Percentiles rank a stretch among this genome's conserved stretches.
phyloP scores from a whole-genome alignment of 441 rosid species.

The Oxalis stricta region DNA sequence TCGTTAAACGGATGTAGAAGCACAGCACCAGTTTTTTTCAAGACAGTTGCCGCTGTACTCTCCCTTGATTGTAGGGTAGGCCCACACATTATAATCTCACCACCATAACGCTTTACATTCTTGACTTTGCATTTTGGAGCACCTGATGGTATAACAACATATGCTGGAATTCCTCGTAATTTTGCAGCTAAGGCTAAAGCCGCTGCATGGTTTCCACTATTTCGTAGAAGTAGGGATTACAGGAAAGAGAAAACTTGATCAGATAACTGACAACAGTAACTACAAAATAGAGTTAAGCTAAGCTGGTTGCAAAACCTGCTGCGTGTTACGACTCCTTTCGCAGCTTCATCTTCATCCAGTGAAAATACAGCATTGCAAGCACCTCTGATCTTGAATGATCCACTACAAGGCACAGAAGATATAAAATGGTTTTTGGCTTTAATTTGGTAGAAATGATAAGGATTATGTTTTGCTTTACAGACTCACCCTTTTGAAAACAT shows the following conservation, averaged over 20 bases:
- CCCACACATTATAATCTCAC: slow-evolving; percentile 64
- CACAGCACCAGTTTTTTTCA: slow-evolving; percentile 64
- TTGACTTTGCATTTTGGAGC: slow-evolving; percentile 86
- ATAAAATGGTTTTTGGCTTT: slow-evolving; percentile 1
- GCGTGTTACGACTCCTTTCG: slow-evolving; percentile 68
- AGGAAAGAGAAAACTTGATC: slow-evolving; percentile 6
- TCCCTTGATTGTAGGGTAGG: slow-evolving; percentile 56
- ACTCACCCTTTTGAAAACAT: slow-evolving; percentile 80
- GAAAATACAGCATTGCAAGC: slow-evolving; percentile 78
- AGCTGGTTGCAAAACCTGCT: slow-evolving; percentile 53
- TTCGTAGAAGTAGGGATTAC: slow-evolving; percentile 9
- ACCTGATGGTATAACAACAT: slow-evolving; percentile 61
- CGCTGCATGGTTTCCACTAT: slow-evolving; percentile 90
- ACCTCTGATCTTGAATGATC: slow-evolving; percentile 89
- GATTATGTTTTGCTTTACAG: background rate
- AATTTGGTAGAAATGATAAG: background rate
- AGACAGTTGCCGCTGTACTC: slow-evolving; percentile 37
- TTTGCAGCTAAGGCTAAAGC: slow-evolving; percentile 89
- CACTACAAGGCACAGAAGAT: slow-evolving; percentile 24
- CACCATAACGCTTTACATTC: slow-evolving; percentile 71
- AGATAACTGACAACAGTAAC: background rate
- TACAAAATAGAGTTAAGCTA: background rate
- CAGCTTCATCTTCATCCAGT: slow-evolving; percentile 44
- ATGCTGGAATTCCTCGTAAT: slow-evolving; percentile 52
- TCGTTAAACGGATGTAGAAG: slow-evolving; percentile 75